Base-by-base conservation (phyloP, 257 asterid genomes). In the Salvia miltiorrhiza region DNA sequence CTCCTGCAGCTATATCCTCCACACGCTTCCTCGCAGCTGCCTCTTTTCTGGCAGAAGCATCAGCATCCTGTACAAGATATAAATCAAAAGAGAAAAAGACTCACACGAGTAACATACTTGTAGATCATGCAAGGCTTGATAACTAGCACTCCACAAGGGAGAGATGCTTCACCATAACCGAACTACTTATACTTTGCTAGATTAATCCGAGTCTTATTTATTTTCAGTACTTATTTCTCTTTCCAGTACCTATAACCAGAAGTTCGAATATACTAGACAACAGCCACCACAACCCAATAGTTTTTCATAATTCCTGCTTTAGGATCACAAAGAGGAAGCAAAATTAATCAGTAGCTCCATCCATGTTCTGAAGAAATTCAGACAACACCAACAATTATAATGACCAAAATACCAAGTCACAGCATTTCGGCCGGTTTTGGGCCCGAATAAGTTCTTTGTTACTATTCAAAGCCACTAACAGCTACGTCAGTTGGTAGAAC, bases 1-100 rank as follows among this genome's bases (percentile, higher is more conserved):
- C 23, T 44, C 96, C 96, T 9, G 96, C 86, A 59, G 84, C 91
- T 79, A 92, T 65, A 77, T 92, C 98, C 81, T 88, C 97, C 7
- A 78, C 88, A 7, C 96, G 94, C 73, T 88, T 92, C 74, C 88
- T 82, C 44, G 70, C 83, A 17, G 77, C 87, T 79, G 83, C 97
- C 32, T 85, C 82, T 84, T 86, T 87, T 73, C 73, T 82, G 9
- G 88, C 86, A 33, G 88, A 80, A 39, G 88, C 83, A 66, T 90
- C 89, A 12, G 85, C 86, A 39, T 85, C 93, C 98, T 92, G 80
- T 49, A 71, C 67, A 8, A 52, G 40, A 37, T 35, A 48, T 4
- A 28, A 17, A 54, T 35, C 39, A 47, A 32, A 45, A 17, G 37
- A 11, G 54, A 45, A 63, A 58, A 40, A 20, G 33, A 17, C 32